Percentiles rank a stretch among this genome's conserved stretches.
These are phyloP conservation scores for Eutypa lata DNA, from an alignment of 2,329 filamentous ascomycete species.

Conservation along the genomic window DNA sequence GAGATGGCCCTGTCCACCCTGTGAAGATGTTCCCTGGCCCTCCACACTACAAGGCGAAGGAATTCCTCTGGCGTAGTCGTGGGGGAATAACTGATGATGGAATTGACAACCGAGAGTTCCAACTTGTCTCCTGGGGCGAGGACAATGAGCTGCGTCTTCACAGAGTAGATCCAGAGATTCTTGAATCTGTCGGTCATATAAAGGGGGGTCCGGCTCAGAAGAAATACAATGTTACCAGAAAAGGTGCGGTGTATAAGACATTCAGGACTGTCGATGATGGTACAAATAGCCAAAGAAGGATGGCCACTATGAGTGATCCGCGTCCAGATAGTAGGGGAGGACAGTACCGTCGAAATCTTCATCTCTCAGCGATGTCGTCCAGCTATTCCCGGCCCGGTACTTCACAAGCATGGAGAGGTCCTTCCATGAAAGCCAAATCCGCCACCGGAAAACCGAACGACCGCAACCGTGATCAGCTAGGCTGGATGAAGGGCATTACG, in stretches of 20 bases:
- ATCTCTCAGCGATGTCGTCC: constrained; percentile 41
- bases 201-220: constrained; percentile 65
- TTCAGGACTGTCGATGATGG: constrained; percentile 71
- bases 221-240: constrained; percentile 71
- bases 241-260: constrained; percentile 79
- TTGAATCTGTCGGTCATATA: constrained; percentile 68
- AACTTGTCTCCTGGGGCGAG: constrained; percentile 88
- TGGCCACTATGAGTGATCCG: constrained; percentile 60
- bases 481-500: constrained; percentile 68
- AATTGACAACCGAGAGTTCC: constrained; percentile 84
- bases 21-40: constrained; percentile 60
- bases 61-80: constrained; percentile 85
- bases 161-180: constrained; percentile 61
- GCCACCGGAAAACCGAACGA: constrained; percentile 39
- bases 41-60: constrained; percentile 71
- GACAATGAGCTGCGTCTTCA: constrained; percentile 81
- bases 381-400: constrained; percentile 31
- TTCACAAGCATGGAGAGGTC: constrained; percentile 47
- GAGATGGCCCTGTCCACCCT: constrained; percentile 44
- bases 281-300: constrained; percentile 54
- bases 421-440: constrained; percentile 57
- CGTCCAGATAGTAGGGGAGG: constrained; percentile 43
- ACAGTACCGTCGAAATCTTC: constrained; percentile 40
- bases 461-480: constrained; percentile 55
- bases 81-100: constrained; percentile 64